Conservation (phyloP, 495 filamentous ascomycete species). For the Tuber magnatum region DNA sequence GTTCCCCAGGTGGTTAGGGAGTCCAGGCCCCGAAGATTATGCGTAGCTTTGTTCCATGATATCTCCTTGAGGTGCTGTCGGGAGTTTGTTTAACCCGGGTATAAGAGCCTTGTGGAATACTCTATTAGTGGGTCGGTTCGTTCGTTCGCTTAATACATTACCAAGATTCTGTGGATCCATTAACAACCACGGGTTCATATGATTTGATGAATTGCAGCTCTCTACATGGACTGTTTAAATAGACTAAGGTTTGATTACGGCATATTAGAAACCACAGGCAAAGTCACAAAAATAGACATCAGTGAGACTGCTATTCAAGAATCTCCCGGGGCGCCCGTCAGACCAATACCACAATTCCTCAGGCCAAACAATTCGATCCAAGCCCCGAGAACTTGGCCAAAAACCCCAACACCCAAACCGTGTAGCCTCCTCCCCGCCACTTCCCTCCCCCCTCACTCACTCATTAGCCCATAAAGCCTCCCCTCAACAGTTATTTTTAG, state of each 20-base stretch:
- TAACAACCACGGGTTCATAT: not conserved
- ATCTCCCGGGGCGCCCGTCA: not conserved
- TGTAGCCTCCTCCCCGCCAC: not conserved
- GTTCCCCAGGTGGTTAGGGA: not conserved
- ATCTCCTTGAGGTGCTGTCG: not conserved
- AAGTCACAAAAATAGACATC: not conserved
- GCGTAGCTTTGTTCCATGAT: not conserved
- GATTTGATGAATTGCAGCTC: not conserved
- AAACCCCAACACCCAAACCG: not conserved
- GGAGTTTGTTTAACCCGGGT: not conserved
- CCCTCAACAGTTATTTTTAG: not conserved
- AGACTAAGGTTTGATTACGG: not conserved
- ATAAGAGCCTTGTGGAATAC: not conserved
- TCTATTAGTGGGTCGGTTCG: not conserved
- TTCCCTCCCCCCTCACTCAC: too few species aligned
- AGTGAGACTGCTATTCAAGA: not conserved
- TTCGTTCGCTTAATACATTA: not conserved
- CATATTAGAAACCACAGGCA: not conserved
- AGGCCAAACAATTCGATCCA: not conserved
- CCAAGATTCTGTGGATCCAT: not conserved
- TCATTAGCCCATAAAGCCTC: not conserved
- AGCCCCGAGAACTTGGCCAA: not conserved
- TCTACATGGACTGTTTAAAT: not conserved
- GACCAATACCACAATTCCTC: not conserved
- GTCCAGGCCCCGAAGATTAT: not conserved